A percentile compares a stretch with the other conserved stretches of the same genome.
phyloP scores from a whole-genome alignment of 208 protist species.

The Crithidia mellificae region DNA sequence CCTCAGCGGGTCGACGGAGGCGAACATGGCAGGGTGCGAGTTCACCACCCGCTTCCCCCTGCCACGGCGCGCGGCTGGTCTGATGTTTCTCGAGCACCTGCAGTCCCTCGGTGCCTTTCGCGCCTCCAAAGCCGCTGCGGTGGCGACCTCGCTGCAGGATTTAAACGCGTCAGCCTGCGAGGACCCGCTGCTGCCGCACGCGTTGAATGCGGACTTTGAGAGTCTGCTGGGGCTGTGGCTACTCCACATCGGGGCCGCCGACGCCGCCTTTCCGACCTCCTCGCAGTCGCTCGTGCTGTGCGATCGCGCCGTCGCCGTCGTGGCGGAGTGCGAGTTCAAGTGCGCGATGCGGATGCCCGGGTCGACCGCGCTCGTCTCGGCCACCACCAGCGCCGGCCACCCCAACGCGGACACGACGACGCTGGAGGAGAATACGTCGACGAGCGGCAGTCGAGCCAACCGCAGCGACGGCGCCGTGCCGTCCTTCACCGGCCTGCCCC shows the following conservation, averaged over 20 bases:
- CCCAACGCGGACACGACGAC: background rate
- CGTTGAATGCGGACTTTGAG: conserved; percentile 19
- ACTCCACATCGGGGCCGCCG: conserved; percentile 8
- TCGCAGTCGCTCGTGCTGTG: conserved; percentile 37
- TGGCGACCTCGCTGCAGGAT: background rate
- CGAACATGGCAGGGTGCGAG: conserved; percentile 19
- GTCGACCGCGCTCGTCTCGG: background rate
- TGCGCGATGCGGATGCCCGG: conserved; percentile 16
- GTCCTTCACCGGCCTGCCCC: conserved; percentile 10
- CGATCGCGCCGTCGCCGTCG: conserved; percentile 18
- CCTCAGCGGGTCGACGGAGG: conserved; percentile 20
- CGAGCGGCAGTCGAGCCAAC: conserved; percentile 13
- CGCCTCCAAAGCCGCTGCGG: background rate
- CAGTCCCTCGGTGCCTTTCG: conserved; percentile 3
- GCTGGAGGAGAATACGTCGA: conserved; percentile 9
- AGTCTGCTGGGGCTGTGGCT: conserved; percentile 24
- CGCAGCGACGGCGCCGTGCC: conserved; percentile 22
- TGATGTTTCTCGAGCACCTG: conserved; percentile 15
- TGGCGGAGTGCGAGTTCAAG: conserved; percentile 29
- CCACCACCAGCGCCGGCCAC: background rate
- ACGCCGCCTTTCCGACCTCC: conserved; percentile 15
- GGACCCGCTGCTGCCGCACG: conserved; percentile 11
- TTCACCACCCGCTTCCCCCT: conserved; percentile 28
- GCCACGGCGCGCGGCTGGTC: conserved; percentile 7
- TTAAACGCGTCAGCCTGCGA: conserved; percentile 2